Evolutionary conservation across 179 eudicot species (phyloP).

Genomic region (Beta macrorhiza): DNA sequence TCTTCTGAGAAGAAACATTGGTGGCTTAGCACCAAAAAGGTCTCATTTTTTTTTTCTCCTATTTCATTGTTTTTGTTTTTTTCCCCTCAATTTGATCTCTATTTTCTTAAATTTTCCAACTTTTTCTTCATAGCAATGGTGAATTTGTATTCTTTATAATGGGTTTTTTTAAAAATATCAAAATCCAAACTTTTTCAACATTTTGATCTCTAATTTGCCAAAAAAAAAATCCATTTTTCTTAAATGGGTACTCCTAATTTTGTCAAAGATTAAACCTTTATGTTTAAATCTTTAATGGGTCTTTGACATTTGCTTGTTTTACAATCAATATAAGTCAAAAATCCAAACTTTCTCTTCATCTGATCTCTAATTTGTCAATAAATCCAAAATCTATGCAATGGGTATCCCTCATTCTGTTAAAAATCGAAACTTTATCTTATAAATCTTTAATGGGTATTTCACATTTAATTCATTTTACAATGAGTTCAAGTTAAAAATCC

Average conservation of each 20-base stretch:
- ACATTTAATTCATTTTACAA: not conserved
- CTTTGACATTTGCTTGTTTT: not conserved
- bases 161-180: not conserved
- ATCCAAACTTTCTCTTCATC: not conserved
- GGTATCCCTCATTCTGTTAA: not conserved
- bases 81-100: not conserved
- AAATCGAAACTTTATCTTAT: too few species aligned
- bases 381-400: not conserved
- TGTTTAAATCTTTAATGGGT: not conserved
- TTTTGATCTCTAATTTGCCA: not conserved
- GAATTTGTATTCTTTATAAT: not conserved
- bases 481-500: too few species aligned
- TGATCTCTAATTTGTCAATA: not conserved
- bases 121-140: not conserved
- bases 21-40: constrained; percentile 22
- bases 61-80: not conserved
- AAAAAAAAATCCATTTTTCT: not conserved
- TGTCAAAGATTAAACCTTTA: not conserved
- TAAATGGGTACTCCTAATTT: not conserved
- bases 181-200: not conserved
- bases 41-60: constrained; percentile 3
- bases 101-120: not conserved
- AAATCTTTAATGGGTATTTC: not conserved
- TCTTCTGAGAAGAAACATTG: constrained; percentile 16
- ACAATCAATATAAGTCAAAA: not conserved